Evolutionary conservation across 1,139 yeast species (phyloP).

Genomic region (Groenewaldozyma sp.): DNA sequence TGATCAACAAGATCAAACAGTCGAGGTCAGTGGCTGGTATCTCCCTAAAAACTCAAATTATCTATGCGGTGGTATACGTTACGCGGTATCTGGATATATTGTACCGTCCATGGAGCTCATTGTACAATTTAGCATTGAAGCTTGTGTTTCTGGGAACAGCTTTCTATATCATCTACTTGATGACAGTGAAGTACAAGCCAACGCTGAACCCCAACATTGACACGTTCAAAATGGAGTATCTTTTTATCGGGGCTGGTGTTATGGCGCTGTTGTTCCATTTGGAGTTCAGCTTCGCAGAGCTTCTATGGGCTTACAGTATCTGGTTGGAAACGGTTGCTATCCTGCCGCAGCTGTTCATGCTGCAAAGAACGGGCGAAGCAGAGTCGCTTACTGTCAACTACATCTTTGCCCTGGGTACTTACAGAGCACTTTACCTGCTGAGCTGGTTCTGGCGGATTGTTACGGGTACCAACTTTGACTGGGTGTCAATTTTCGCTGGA

Average conservation of each 20-base stretch:
- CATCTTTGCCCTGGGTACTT: constrained; percentile 84
- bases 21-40: constrained; percentile 71
- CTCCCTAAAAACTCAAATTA: constrained; percentile 77
- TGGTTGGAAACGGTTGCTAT: constrained; percentile 81
- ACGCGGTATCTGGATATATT: constrained; percentile 72
- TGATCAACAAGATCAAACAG: constrained; percentile 59
- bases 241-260: constrained; percentile 54
- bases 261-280: constrained; percentile 59
- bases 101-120: constrained; percentile 40
- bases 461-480: constrained; percentile 59
- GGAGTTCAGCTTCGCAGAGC: constrained; percentile 52
- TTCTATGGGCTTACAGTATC: constrained; percentile 30
- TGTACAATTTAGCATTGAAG: constrained; percentile 77
- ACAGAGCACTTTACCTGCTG: constrained; percentile 82
- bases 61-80: constrained; percentile 68
- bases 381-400: constrained; percentile 83
- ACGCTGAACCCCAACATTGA: constrained; percentile 55
- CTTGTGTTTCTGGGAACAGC: constrained; percentile 69
- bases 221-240: constrained; percentile 65
- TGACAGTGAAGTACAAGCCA: constrained; percentile 50
- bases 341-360: constrained; percentile 81
- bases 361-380: constrained; percentile 86
- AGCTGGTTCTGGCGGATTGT: constrained; percentile 90
- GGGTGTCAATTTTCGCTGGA: constrained; percentile 69
- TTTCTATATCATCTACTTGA: constrained; percentile 61